These are phyloP conservation scores for Strobilomyces confusus DNA, from an alignment of 768 basidiomycete species.

Conservation along the genomic window DNA sequence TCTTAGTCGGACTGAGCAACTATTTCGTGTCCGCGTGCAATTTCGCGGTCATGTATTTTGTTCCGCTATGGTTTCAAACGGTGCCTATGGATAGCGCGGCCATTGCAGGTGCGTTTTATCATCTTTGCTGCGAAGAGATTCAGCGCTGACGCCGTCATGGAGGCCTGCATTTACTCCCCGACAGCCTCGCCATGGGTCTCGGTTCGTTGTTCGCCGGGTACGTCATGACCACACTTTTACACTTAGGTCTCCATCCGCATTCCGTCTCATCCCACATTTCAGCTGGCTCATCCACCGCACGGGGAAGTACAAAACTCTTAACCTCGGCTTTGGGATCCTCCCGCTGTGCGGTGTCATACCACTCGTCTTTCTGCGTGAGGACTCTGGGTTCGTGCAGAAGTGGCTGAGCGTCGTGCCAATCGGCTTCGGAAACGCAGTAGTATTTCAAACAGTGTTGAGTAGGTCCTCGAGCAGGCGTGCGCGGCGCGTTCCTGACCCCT, in stretches of 20 bases:
- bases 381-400: constrained; percentile 19
- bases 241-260: background rate
- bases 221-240: background rate
- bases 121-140: background rate
- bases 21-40: constrained; percentile 73
- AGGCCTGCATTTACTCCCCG: constrained; percentile 49
- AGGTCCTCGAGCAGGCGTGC: background rate
- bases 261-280: background rate
- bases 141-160: background rate
- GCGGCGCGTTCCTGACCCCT: background rate
- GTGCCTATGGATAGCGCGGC: constrained; percentile 66
- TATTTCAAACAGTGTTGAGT: constrained; percentile 4
- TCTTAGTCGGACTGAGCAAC: constrained; percentile 67
- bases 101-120: constrained; percentile 45
- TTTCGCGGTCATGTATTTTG: constrained; percentile 71
- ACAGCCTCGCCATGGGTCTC: constrained; percentile 44
- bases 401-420: constrained; percentile 18
- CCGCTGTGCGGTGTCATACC: constrained; percentile 43
- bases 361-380: constrained; percentile 28
- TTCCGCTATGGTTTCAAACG: constrained; percentile 81
- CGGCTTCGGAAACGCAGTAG: constrained; percentile 5
- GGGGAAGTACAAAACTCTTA: constrained; percentile 47
- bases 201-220: constrained; percentile 51
- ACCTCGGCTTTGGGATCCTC: constrained; percentile 44
- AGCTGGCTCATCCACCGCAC: constrained; percentile 49